A percentile compares a stretch with the other conserved stretches of the same genome.
Evolutionary conservation across 2,329 filamentous ascomycete genomes (phyloP).

Genomic region (Exophiala oligosperma): DNA sequence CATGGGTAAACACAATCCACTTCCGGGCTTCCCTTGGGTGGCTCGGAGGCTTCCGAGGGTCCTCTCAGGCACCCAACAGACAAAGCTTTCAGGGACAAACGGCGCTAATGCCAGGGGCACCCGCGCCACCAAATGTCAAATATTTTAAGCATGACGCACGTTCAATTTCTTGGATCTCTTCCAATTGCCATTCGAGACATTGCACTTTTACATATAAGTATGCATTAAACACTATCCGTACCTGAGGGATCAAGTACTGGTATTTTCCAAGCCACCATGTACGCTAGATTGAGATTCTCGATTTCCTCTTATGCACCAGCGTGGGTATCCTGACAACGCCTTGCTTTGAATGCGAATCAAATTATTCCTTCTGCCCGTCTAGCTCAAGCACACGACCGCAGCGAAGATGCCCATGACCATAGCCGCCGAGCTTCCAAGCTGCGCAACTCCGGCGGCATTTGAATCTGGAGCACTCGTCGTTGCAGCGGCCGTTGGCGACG

Average conservation of each 20-base stretch:
- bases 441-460: conserved; percentile 28
- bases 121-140: not conserved
- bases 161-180: not conserved
- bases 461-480: conserved; percentile 19
- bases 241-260: too few species aligned
- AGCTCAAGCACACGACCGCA: conserved; percentile 35
- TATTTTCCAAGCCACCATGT: too few species aligned
- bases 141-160: not conserved
- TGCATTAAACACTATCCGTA: too few species aligned
- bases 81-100: not conserved
- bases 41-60: not conserved
- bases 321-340: not conserved
- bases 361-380: not conserved
- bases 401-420: conserved; percentile 36
- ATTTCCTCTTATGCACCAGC: not conserved
- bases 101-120: conserved; percentile 23
- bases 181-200: not conserved
- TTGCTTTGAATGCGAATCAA: not conserved
- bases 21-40: not conserved
- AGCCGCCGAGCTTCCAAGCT: conserved; percentile 34
- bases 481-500: conserved; percentile 20
- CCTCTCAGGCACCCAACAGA: not conserved
- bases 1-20: not conserved
- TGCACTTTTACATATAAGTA: too few species aligned
- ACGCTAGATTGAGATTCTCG: not conserved